Evolutionary conservation across 306 rosid species (phyloP).

Genomic region (Corylus americana): DNA sequence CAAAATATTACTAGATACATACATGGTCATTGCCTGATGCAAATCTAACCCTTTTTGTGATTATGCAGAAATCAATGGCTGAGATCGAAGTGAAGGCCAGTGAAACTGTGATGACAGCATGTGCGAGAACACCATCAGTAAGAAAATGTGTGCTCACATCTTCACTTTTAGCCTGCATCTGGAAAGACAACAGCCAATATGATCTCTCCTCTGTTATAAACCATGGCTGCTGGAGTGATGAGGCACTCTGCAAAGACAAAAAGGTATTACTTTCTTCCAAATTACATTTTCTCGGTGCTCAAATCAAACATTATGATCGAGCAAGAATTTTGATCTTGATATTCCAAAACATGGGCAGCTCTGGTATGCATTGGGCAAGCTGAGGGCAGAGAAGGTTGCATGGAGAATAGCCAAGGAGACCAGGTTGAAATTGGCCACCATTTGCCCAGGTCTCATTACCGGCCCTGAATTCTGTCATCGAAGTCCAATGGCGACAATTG

Average conservation of each 20-base stretch:
- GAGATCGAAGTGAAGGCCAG: slow-evolving; percentile 70
- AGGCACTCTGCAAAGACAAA: slow-evolving; percentile 55
- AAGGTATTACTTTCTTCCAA: slow-evolving; percentile 44
- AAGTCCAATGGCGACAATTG: slow-evolving; percentile 78
- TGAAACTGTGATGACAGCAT: slow-evolving; percentile 86
- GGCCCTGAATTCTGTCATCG: slow-evolving; percentile 57
- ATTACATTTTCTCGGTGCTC: neutral
- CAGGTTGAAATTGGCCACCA: slow-evolving; percentile 62
- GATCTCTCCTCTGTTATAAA: slow-evolving; percentile 39
- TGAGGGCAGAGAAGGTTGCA: slow-evolving; percentile 78
- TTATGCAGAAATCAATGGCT: slow-evolving; percentile 73
- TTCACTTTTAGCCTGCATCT: slow-evolving; percentile 75
- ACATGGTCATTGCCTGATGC: no score
- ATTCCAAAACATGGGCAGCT: slow-evolving; percentile 48
- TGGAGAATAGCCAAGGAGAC: slow-evolving; percentile 74
- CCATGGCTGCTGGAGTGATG: slow-evolving; percentile 71
- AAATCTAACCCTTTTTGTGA: neutral
- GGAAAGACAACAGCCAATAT: slow-evolving; percentile 46
- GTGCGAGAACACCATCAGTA: slow-evolving; percentile 62
- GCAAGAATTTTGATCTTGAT: neutral
- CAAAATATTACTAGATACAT: no score
- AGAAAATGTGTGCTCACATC: slow-evolving; percentile 84
- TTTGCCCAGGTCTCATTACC: slow-evolving; percentile 74
- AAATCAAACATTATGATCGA: neutral
- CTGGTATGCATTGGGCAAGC: slow-evolving; percentile 88